Conservation (phyloP, 129 eudicot genomes). For the Lactuca sativa region DNA sequence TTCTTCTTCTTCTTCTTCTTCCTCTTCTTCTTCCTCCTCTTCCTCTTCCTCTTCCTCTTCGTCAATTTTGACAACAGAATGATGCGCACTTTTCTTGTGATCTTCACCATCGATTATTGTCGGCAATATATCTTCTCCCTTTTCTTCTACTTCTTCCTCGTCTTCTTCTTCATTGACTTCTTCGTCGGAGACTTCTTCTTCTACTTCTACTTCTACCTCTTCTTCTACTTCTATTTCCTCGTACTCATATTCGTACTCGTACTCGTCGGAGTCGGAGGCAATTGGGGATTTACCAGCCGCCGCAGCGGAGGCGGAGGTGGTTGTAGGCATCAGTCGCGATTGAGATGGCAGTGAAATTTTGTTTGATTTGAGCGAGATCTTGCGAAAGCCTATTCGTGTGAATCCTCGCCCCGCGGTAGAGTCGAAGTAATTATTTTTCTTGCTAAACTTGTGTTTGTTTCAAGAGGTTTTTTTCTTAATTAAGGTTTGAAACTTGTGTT, state of each 20-base stretch:
- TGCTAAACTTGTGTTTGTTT: too few relatives aligned
- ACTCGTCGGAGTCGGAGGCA: background rate
- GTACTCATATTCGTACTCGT: background rate
- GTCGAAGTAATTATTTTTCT: too few relatives aligned
- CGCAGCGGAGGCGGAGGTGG: background rate
- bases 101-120: background rate
- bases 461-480: too few relatives aligned
- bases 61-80: background rate
- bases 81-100: background rate
- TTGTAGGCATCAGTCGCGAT: background rate
- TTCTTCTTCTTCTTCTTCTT: background rate
- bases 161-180: background rate
- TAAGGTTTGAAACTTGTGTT: too few relatives aligned
- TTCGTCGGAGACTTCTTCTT: slow-evolving; percentile 1
- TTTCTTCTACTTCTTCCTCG: background rate
- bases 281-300: background rate
- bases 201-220: background rate
- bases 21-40: too few relatives aligned
- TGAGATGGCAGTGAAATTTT: background rate
- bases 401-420: background rate
- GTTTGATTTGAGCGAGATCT: background rate
- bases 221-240: background rate
- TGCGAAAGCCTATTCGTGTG: background rate
- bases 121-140: background rate
- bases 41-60: too few relatives aligned